Base-by-base conservation (phyloP, 1,284 basidiomycete species). In the Papiliotrema fonsecae region DNA sequence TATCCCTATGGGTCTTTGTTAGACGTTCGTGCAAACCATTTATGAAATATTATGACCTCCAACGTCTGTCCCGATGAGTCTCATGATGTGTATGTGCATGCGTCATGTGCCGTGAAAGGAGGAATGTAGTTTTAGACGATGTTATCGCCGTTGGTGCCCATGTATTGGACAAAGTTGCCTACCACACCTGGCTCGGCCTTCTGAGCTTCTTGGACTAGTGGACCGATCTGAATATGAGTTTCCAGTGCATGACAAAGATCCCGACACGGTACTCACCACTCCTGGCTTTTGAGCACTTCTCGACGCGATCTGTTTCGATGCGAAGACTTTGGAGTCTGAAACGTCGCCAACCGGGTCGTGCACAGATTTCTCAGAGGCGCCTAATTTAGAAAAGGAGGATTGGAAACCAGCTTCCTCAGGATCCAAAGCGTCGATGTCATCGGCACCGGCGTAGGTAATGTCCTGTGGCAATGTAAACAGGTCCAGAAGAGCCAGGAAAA, bases 381-480 rank as follows among this genome's bases (percentile, higher is more conserved):
- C 91, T 10, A 98, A 80, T 40, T 86, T 82, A 47, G 91, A 92
- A 75, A 94, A 98, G 2, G 86, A 85, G 0, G 88, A 87, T 69
- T 98, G 94, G 75, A 97, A 98, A 0, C 90, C 88, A 4, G 85
- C 83, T 7, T 86, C 94, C 65, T 97, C 93, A 56, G 83, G 84
- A 70, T 97, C 94, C 39, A 94, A 64, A 27, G 57, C 62, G 13
- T 69, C 65, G 2, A 83, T 66, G 50, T 88, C 83, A 21, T 81
- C 74, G 2, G 68, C 69, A 41, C 76, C 77, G 2, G 71, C 64
- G 35, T 65, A 72, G 2, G 67, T 78, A 45, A 88, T 78, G 54
- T 86, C 81, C 58, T 87, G 82, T 0, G 85, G 82, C 51, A 88
- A 81, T 47, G 77, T 78, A 73, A 92, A 84, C 9, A 96, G 79